Percentiles rank a stretch among this genome's conserved stretches.
Evolutionary conservation across 345 rosid species (phyloP).

Genomic region (Aquilaria sinensis): DNA sequence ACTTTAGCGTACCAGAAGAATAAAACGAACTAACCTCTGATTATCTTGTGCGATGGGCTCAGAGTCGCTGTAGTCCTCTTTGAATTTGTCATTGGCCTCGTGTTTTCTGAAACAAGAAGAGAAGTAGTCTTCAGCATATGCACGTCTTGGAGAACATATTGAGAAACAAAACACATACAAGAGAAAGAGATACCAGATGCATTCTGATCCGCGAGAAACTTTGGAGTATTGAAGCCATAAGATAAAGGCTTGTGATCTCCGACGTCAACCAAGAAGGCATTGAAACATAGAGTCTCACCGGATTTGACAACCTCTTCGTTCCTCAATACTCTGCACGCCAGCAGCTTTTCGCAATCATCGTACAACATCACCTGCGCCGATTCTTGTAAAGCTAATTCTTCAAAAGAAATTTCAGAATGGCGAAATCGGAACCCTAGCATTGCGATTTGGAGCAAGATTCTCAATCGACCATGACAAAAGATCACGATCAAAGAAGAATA

Average conservation of each 20-base stretch:
- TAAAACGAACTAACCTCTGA: conserved; percentile 41
- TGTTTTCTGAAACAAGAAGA: conserved; percentile 13
- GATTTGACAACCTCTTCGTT: conserved; percentile 46
- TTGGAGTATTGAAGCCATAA: conserved; percentile 19
- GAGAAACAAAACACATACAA: neutral
- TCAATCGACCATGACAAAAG: no score
- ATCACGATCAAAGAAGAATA: no score
- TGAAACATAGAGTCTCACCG: conserved; percentile 53
- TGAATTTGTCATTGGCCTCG: conserved; percentile 13
- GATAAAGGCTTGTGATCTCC: conserved; percentile 23
- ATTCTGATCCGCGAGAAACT: conserved; percentile 31
- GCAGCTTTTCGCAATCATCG: conserved; percentile 59
- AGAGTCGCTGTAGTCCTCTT: conserved; percentile 33
- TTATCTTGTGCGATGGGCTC: conserved; percentile 59
- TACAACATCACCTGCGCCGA: conserved; percentile 54
- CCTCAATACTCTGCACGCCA: conserved; percentile 68
- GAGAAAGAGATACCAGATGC: conserved; percentile 30
- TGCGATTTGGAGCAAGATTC: no score
- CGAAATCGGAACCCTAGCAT: neutral
- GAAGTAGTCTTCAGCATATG: conserved; percentile 3
- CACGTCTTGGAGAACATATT: neutral
- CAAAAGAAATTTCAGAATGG: neutral
- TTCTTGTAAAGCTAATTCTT: neutral
- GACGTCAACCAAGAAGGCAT: conserved; percentile 57
- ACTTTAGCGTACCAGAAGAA: no score